Evolutionary conservation across 2,329 filamentous ascomycete species (phyloP).

Genomic region (Cercospora beticola): DNA sequence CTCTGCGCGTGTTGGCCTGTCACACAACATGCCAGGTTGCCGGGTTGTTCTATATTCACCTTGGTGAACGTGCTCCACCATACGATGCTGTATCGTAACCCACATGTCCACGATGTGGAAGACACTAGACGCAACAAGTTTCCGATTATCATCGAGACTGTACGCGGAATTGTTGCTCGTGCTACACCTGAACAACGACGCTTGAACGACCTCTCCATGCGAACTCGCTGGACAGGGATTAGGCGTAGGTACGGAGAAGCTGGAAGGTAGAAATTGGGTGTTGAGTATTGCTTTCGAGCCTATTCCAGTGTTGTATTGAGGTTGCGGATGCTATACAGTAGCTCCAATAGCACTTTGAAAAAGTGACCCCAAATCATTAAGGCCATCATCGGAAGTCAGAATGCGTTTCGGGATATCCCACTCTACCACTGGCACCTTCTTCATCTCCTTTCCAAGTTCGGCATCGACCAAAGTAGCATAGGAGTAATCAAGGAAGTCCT

Average conservation of each 20-base stretch:
- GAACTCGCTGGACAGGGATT: neutral
- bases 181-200: neutral
- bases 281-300: neutral
- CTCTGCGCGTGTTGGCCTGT: neutral
- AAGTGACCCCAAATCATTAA: slow-evolving; percentile 32
- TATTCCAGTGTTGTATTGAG: neutral
- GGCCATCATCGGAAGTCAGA: slow-evolving; percentile 50
- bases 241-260: neutral
- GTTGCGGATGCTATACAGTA: neutral
- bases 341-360: slow-evolving; percentile 29
- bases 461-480: slow-evolving; percentile 84
- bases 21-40: neutral
- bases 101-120: neutral
- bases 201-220: neutral
- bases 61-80: neutral
- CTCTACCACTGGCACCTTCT: slow-evolving; percentile 84
- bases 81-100: neutral
- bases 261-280: neutral
- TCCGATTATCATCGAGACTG: neutral
- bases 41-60: neutral
- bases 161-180: neutral
- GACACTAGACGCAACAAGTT: neutral
- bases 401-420: slow-evolving; percentile 90
- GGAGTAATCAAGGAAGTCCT: slow-evolving; percentile 94
- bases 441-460: slow-evolving; percentile 79